Base-by-base conservation (phyloP, 495 filamentous ascomycete species). In the Immersiella caudata region DNA sequence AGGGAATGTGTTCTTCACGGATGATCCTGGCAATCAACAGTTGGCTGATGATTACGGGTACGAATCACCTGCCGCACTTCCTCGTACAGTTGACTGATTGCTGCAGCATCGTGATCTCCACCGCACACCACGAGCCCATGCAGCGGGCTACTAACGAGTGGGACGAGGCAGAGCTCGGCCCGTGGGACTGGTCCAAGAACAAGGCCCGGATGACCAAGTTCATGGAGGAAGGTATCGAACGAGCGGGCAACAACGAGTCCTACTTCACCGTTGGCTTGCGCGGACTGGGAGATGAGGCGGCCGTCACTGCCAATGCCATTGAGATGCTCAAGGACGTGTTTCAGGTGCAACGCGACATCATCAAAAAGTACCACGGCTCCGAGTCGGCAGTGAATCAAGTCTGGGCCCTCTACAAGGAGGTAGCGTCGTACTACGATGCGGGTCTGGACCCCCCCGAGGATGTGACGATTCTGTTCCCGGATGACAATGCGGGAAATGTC, bases 91-190 rank as follows among this genome's bases (percentile, higher is more conserved):
- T 5, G 40, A 46, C 40, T 46, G 9, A 14, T 2, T 46, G 40
- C 2, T 46, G 5, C 11, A 46, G 40, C 6, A 84, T 90, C 51
- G 86, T 89, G 24, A 84, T 90, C 69, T 84, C 84, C 0, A 85
- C 86, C 0, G 84, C 81, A 11, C 87, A 91, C 71, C 86, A 86
- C 22, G 88, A 91, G 73, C 88, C 88, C 0, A 84, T 91, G 84
- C 80, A 82, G 67, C 80, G 85, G 16, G 83, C 83, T 8, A 86
- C 85, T 0, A 88, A 88, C 36, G 88, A 91, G 73, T 86, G 85
- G 80, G 77, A 78, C 49, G 77, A 74, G 1, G 82, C 85, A 25
- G 66, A 66, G 26, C 57, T 58, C 14, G 79, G 79, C 4, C 81
- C 85, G 14, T 90, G 86, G 87, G 77, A 85, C 64, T 89, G 86